Base-by-base conservation (phyloP, 1,284 basidiomycete species). In the Tilletia setariae region DNA sequence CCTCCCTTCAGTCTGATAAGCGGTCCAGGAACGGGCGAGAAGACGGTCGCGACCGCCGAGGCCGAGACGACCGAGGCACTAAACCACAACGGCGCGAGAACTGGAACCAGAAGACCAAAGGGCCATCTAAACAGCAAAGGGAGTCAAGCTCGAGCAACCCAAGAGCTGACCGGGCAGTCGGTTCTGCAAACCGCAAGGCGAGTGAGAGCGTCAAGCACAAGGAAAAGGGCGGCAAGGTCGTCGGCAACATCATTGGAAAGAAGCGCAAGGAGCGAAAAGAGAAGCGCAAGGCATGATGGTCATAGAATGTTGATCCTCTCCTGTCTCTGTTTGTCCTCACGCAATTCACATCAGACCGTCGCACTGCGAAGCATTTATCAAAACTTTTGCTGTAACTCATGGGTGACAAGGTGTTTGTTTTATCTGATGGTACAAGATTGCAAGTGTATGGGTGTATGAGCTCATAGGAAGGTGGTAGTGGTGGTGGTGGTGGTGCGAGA, bases 171-270 rank as follows among this genome's bases (percentile, higher is more conserved):
- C 13, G 28, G 21, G 25, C 43, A 1, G 16, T 9, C 21, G 49
- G 28, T 4, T 28, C 15, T 1, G 32, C 28, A 11, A 28, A 32
- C 9, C 28, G 46, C 23, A 65, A 66, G 56, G 51, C 73, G 47
- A 19, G 19, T n/a, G 59, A 64, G 15, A 6, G 47, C 23, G 51
- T 66, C 4, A 69, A 56, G 56, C 63, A 70, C 11, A 70, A 70
- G 30, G 70, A 70, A 21, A 63, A 62, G 28, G 68, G 6, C 15
- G 40, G 53, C n/a, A 68, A 68, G 51, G 21, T 70, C 32, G 67
- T 79, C 28, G 79, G 79, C 11, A 70, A 73, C 47, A 67, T 81
- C n/a, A 79, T 81, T 56, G 79, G 79, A 16, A 76, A 75, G 32
- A 79, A 79, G 72, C 74, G 79, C 15, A 77, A 77, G 61, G 72